Evolutionary conservation across 805 yeast genomes (phyloP).

Genomic region (Clavispora phyllophila): DNA sequence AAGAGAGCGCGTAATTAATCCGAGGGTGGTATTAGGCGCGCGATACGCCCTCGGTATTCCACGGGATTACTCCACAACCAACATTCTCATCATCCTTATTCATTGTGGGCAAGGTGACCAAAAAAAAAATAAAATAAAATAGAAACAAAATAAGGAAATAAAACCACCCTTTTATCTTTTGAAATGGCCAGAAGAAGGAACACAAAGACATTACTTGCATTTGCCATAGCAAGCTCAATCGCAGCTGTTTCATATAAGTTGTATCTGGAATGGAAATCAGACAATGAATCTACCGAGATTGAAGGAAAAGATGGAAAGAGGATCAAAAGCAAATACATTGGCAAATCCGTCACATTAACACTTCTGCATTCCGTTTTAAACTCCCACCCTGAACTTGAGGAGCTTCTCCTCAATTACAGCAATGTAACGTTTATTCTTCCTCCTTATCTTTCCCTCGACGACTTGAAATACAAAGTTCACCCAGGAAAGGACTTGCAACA

Average conservation of each 20-base stretch:
- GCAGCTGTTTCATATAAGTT: slow-evolving; percentile 30
- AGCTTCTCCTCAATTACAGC: slow-evolving; percentile 31
- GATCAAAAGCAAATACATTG: slow-evolving; percentile 16
- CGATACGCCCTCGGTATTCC: not conserved
- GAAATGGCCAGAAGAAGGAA: slow-evolving; percentile 17
- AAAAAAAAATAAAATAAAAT: not conserved
- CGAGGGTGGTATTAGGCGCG: not conserved
- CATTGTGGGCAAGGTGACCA: not conserved
- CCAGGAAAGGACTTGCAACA: slow-evolving; percentile 1
- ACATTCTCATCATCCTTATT: not conserved
- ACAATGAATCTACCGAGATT: not conserved
- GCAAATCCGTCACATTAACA: slow-evolving; percentile 37
- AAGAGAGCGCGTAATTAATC: not conserved
- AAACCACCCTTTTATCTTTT: not conserved
- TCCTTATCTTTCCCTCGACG: slow-evolving; percentile 37
- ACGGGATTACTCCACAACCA: not conserved
- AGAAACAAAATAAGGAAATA: not conserved
- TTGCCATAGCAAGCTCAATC: slow-evolving; percentile 32
- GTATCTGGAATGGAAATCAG: slow-evolving; percentile 17
- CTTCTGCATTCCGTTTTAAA: slow-evolving; percentile 37
- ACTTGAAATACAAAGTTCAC: slow-evolving; percentile 22
- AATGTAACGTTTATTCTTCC: slow-evolving; percentile 42
- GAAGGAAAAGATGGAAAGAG: not conserved
- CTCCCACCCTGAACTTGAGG: slow-evolving; percentile 33
- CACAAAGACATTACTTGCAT: slow-evolving; percentile 28